A percentile compares a stretch with the other conserved stretches of the same genome.
Conservation (phyloP, 2,329 filamentous ascomycete species). For the Fusarium temperatum region DNA sequence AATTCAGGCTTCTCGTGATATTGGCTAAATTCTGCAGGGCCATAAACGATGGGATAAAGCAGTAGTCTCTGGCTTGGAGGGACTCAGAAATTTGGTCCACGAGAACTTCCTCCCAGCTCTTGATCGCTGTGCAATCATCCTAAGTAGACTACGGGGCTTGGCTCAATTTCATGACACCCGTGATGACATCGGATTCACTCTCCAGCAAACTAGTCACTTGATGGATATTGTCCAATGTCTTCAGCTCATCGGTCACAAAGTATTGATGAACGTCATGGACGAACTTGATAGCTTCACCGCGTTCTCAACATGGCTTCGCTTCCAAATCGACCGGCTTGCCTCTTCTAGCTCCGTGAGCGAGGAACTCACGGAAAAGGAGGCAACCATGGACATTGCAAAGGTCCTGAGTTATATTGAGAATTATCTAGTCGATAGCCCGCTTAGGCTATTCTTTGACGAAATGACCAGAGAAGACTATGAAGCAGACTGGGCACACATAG, state of each 20-base stretch:
- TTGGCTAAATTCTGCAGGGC: conserved; percentile 61
- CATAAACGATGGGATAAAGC: conserved; percentile 96
- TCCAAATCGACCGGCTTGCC: conserved; percentile 81
- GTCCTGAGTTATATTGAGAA: conserved; percentile 81
- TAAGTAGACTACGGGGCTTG: conserved; percentile 84
- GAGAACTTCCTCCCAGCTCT: conserved; percentile 90
- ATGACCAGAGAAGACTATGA: conserved; percentile 61
- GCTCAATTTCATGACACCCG: conserved; percentile 79
- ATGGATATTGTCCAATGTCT: conserved; percentile 79
- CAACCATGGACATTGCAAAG: conserved; percentile 75
- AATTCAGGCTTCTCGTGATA: conserved; percentile 6
- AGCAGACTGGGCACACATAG: conserved; percentile 54
- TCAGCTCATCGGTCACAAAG: conserved; percentile 77
- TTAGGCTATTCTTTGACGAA: conserved; percentile 68
- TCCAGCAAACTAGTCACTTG: conserved; percentile 68
- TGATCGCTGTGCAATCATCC: conserved; percentile 81
- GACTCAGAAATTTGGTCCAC: conserved; percentile 79
- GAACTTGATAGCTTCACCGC: conserved; percentile 80
- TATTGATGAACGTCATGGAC: conserved; percentile 75
- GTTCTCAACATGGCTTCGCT: conserved; percentile 85
- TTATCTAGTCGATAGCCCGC: conserved; percentile 71
- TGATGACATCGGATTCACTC: conserved; percentile 73
- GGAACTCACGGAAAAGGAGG: conserved; percentile 81
- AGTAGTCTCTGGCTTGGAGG: conserved; percentile 79
- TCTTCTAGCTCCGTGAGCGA: conserved; percentile 69